Percentiles rank a stretch among this genome's conserved stretches.
These are phyloP conservation scores for Yamadazyma siamensis DNA, from an alignment of 1,139 yeast genomes.

Conservation along the genomic window DNA sequence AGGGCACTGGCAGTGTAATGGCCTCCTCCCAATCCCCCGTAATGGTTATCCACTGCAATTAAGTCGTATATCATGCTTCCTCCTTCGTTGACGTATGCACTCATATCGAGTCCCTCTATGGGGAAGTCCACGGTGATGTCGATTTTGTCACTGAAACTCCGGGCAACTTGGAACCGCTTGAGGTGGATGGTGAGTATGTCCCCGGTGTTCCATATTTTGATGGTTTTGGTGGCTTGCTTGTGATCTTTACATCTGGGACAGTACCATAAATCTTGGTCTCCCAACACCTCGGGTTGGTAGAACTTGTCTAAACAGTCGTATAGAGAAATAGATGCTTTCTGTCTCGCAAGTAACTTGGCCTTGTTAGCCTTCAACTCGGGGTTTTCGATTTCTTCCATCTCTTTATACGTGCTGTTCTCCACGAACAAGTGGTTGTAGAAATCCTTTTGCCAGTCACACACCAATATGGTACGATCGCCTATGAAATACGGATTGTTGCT, in stretches of 20 bases:
- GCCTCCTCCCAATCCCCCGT: slow-evolving; percentile 96
- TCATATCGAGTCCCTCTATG: slow-evolving; percentile 73
- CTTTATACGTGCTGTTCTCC: slow-evolving; percentile 49
- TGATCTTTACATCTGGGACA: slow-evolving; percentile 89
- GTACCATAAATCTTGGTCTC: slow-evolving; percentile 91
- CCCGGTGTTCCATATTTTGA: slow-evolving; percentile 89
- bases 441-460: slow-evolving; percentile 68
- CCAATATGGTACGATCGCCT: slow-evolving; percentile 45
- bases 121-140: slow-evolving; percentile 86
- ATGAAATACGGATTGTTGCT: slow-evolving; percentile 22
- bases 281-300: slow-evolving; percentile 78
- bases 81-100: slow-evolving; percentile 46
- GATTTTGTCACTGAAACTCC: slow-evolving; percentile 87
- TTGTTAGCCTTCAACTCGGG: slow-evolving; percentile 49
- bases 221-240: slow-evolving; percentile 85
- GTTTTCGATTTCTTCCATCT: slow-evolving; percentile 48
- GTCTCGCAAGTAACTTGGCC: slow-evolving; percentile 33
- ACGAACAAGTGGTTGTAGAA: slow-evolving; percentile 51
- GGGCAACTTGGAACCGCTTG: slow-evolving; percentile 83
- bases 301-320: slow-evolving; percentile 75
- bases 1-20: slow-evolving; percentile 91
- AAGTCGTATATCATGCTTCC: slow-evolving; percentile 64
- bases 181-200: slow-evolving; percentile 87
- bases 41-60: slow-evolving; percentile 92
- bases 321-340: slow-evolving; percentile 55